Evolutionary conservation across 2,329 filamentous ascomycete genomes (phyloP).

Genomic region (Penicillium sp.): DNA sequence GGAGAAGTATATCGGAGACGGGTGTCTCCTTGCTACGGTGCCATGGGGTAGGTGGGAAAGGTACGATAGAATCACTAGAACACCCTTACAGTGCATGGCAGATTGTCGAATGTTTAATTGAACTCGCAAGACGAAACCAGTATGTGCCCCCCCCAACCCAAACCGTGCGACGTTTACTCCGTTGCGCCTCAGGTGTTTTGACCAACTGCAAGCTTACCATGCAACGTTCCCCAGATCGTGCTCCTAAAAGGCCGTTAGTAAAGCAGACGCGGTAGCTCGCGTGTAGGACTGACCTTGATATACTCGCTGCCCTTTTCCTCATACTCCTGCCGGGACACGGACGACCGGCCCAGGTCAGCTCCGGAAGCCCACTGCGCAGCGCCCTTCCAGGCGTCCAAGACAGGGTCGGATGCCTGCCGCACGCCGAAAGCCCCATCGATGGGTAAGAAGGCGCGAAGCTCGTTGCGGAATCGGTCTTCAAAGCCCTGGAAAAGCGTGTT

Average conservation of each 20-base stretch:
- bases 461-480: slow-evolving; percentile 72
- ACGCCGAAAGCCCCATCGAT: slow-evolving; percentile 65
- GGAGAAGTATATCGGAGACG: not conserved
- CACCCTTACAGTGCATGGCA: too few species aligned
- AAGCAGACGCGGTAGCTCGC: not conserved
- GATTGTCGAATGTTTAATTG: not conserved
- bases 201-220: slow-evolving; percentile 21
- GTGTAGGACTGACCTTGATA: slow-evolving; percentile 63
- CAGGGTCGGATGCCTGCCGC: slow-evolving; percentile 68
- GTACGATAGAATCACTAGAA: not conserved
- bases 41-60: not conserved
- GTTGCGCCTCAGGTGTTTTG: slow-evolving; percentile 21
- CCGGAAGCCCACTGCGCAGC: slow-evolving; percentile 75
- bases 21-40: too few species aligned
- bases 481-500: slow-evolving; percentile 84
- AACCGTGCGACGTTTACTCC: slow-evolving; percentile 20
- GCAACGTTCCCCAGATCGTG: slow-evolving; percentile 40
- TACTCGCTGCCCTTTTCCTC: slow-evolving; percentile 90
- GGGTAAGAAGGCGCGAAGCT: slow-evolving; percentile 70
- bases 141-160: slow-evolving; percentile 8
- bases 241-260: slow-evolving; percentile 28
- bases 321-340: slow-evolving; percentile 78
- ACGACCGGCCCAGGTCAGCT: slow-evolving; percentile 60
- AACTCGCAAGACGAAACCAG: not conserved
- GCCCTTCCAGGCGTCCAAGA: slow-evolving; percentile 90